Conservation (phyloP, 169 alveolate genomes). For the Theileria parva region DNA sequence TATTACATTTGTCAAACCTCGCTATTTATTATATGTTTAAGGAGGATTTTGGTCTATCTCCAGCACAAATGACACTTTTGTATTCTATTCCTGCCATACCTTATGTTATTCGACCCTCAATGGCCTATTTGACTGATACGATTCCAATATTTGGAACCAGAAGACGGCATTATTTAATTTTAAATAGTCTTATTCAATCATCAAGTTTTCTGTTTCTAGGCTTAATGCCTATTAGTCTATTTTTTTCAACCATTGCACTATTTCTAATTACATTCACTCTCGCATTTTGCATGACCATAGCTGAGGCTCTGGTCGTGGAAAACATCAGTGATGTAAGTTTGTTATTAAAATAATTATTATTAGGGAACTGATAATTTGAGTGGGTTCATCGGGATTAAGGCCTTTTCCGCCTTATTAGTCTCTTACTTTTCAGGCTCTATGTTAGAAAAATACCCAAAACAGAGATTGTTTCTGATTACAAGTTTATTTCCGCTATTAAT, state of each 20-base stretch:
- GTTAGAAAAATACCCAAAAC: slow-evolving; percentile 84
- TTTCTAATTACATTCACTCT: slow-evolving; percentile 10
- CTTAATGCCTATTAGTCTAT: slow-evolving; percentile 6
- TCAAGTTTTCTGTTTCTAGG: slow-evolving; percentile 18
- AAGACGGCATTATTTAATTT: slow-evolving; percentile 1
- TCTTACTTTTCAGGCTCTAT: slow-evolving; percentile 92
- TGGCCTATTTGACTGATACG: slow-evolving; percentile 83
- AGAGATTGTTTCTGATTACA: slow-evolving; percentile 84
- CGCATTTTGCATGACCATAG: slow-evolving; percentile 84
- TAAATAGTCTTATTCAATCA: slow-evolving; percentile 18
- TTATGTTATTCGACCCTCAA: slow-evolving; percentile 81
- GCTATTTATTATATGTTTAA: slow-evolving; percentile 85
- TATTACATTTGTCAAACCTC: slow-evolving; percentile 84
- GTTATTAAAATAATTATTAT: too few relatives aligned
- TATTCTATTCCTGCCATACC: slow-evolving; percentile 81
- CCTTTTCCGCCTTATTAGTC: slow-evolving; percentile 86
- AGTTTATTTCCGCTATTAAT: slow-evolving; percentile 85
- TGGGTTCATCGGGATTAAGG: slow-evolving; percentile 87
- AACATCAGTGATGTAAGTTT: slow-evolving; percentile 21
- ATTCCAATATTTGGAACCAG: slow-evolving; percentile 79
- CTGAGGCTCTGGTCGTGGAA: slow-evolving; percentile 84
- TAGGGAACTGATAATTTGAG: slow-evolving; percentile 75
- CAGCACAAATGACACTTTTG: slow-evolving; percentile 54
- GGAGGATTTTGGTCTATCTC: slow-evolving; percentile 77
- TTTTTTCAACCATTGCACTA: background rate